Conservation (phyloP, 169 alveolate species). For the Besnoitia besnoiti region DNA sequence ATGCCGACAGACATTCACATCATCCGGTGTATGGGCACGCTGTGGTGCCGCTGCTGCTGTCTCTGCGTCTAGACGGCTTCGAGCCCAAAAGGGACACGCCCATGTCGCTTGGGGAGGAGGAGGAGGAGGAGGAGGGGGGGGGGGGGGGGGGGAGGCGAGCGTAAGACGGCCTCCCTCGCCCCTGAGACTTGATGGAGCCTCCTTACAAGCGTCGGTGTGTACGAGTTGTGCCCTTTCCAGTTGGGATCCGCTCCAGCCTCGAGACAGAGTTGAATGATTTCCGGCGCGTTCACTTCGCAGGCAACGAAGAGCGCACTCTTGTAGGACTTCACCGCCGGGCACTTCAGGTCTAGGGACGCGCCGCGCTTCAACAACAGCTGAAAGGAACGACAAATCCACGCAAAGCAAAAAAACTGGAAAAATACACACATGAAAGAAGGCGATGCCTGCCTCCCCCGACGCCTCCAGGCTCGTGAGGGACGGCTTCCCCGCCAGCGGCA, state of each 20-base stretch:
- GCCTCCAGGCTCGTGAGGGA: too few species aligned
- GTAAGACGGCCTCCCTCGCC: background rate
- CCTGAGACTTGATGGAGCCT: too few species aligned
- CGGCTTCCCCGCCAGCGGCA: too few species aligned
- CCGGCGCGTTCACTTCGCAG: conserved; percentile 82
- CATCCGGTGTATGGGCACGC: too few species aligned
- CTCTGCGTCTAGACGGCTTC: too few species aligned
- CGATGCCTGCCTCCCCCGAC: too few species aligned
- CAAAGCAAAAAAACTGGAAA: background rate
- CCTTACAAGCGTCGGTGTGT: conserved; percentile 82
- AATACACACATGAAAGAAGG: background rate
- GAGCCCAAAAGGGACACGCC: too few species aligned
- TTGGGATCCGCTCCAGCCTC: conserved; percentile 88
- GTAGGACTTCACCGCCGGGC: conserved; percentile 82
- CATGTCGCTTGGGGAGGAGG: too few species aligned
- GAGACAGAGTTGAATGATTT: conserved; percentile 79
- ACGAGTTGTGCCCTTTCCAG: conserved; percentile 80
- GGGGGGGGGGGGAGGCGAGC: background rate
- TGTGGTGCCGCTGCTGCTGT: too few species aligned
- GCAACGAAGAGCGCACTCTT: conserved; percentile 90
- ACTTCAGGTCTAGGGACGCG: conserved; percentile 73
- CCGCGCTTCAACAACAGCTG: conserved; percentile 81
- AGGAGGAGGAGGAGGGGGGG: background rate
- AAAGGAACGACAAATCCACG: background rate
- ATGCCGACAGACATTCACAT: too few species aligned